Percentiles rank a stretch among this genome's conserved stretches.
phyloP scores from a whole-genome alignment of 108 stramenopile species.

The Skeletonema grethae region DNA sequence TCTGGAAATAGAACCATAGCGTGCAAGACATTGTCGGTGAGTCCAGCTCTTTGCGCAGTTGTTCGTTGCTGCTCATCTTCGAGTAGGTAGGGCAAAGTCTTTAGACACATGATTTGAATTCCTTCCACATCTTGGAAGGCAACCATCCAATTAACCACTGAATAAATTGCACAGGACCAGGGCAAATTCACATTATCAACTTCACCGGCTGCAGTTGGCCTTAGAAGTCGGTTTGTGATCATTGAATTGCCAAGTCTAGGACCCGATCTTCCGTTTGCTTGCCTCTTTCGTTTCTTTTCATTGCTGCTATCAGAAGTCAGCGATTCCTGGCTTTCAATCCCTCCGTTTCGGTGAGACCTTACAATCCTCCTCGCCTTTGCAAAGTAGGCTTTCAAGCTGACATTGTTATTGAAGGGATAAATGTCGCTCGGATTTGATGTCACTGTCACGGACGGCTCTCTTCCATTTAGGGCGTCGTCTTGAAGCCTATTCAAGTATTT shows the following conservation, averaged over 20 bases:
- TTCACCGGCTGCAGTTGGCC: slow-evolving; percentile 59
- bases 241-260: slow-evolving; percentile 63
- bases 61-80: slow-evolving; percentile 79
- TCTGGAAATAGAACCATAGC: slow-evolving; percentile 87
- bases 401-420: slow-evolving; percentile 39
- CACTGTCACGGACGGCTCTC: slow-evolving; percentile 44
- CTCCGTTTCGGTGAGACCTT: slow-evolving; percentile 19
- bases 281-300: slow-evolving; percentile 24
- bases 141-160: slow-evolving; percentile 91
- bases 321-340: slow-evolving; percentile 26
- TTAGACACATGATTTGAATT: slow-evolving; percentile 87
- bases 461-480: slow-evolving; percentile 65
- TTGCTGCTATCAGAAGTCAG: slow-evolving; percentile 22
- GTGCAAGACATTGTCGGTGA: slow-evolving; percentile 78
- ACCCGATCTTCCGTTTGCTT: slow-evolving; percentile 12
- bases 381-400: slow-evolving; percentile 47
- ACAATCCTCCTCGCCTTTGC: slow-evolving; percentile 33
- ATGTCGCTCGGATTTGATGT: slow-evolving; percentile 40
- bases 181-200: slow-evolving; percentile 65
- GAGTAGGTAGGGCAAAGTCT: slow-evolving; percentile 70
- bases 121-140: slow-evolving; percentile 85
- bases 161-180: slow-evolving; percentile 88
- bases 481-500: slow-evolving; percentile 71
- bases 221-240: slow-evolving; percentile 69
- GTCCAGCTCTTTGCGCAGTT: slow-evolving; percentile 74